phyloP scores from a whole-genome alignment of 306 rosid species.

The Quercus ilex region DNA sequence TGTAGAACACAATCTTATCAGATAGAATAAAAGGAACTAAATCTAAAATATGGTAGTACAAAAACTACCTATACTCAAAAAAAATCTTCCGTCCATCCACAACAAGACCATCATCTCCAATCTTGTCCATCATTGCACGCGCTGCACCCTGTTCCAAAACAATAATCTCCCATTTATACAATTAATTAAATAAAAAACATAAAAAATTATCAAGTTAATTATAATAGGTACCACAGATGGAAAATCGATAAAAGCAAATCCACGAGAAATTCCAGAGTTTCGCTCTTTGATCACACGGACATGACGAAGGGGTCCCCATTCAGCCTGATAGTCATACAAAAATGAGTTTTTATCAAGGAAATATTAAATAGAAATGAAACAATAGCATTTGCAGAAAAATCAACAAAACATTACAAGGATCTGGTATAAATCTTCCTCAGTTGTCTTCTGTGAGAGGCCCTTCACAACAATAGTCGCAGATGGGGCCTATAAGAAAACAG shows the following conservation, averaged over 20 bases:
- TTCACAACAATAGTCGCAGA: conserved; percentile 97
- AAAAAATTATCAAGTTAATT: conserved; percentile 14
- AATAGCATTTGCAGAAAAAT: conserved; percentile 23
- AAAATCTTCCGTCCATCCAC: conserved; percentile 86
- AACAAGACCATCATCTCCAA: conserved; percentile 80
- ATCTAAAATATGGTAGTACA: neutral
- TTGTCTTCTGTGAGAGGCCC: conserved; percentile 94
- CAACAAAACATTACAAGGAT: conserved; percentile 69
- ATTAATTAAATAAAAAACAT: conserved; percentile 16
- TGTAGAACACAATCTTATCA: neutral
- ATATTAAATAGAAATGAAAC: neutral
- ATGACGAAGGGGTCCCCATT: conserved; percentile 99
- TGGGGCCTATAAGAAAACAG: conserved; percentile 67
- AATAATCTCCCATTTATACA: conserved; percentile 15
- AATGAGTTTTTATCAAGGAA: conserved; percentile 4
- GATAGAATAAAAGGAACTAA: neutral
- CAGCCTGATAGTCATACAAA: conserved; percentile 56
- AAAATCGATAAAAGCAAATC: conserved; percentile 98
- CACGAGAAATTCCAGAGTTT: conserved; percentile 88
- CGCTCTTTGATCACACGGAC: conserved; percentile 97
- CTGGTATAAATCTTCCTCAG: conserved; percentile 93
- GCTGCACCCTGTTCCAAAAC: conserved; percentile 79
- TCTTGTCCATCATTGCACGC: conserved; percentile 83
- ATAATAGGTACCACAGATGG: conserved; percentile 76
- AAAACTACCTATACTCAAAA: conserved; percentile 83